These are phyloP conservation scores for Trichoderma oligosporum DNA, from an alignment of 2,329 filamentous ascomycete species.

Conservation along the genomic window DNA sequence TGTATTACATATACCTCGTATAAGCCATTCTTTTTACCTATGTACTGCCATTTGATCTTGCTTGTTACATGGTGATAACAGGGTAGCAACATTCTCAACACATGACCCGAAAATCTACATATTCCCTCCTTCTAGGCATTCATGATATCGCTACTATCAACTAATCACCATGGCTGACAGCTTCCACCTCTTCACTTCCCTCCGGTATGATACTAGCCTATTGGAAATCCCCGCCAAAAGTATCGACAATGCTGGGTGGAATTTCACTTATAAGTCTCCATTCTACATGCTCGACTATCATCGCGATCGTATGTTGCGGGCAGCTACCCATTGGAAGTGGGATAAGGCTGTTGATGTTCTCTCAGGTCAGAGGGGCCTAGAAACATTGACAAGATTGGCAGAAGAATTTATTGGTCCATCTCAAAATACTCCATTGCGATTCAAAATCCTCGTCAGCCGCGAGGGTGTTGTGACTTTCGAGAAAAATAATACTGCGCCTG, in stretches of 20 bases:
- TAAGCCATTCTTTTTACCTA: background rate
- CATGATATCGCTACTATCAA: background rate
- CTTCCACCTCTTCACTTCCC: slow-evolving; percentile 65
- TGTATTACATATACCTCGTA: too few relatives aligned
- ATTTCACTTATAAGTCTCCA: slow-evolving; percentile 51
- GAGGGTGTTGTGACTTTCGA: slow-evolving; percentile 47
- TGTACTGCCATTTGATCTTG: too few relatives aligned
- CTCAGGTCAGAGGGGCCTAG: slow-evolving; percentile 44
- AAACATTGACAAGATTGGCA: slow-evolving; percentile 33
- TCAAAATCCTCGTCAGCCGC: slow-evolving; percentile 54
- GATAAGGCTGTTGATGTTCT: slow-evolving; percentile 42
- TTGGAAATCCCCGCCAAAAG: slow-evolving; percentile 38
- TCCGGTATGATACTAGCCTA: slow-evolving; percentile 66
- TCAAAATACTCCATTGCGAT: slow-evolving; percentile 40
- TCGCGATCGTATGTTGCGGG: slow-evolving; percentile 69
- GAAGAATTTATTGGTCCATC: slow-evolving; percentile 36
- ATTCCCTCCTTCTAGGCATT: background rate
- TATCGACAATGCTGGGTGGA: slow-evolving; percentile 47
- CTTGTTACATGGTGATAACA: background rate
- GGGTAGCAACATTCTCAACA: background rate
- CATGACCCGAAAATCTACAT: too few relatives aligned
- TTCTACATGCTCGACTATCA: slow-evolving; percentile 81
- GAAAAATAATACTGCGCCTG: slow-evolving; percentile 33
- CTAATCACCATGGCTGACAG: slow-evolving; percentile 34
- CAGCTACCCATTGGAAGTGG: slow-evolving; percentile 57